Base-by-base conservation (phyloP, 495 filamentous ascomycete genomes). In the Aspergillus sclerotiicarbonarius region DNA sequence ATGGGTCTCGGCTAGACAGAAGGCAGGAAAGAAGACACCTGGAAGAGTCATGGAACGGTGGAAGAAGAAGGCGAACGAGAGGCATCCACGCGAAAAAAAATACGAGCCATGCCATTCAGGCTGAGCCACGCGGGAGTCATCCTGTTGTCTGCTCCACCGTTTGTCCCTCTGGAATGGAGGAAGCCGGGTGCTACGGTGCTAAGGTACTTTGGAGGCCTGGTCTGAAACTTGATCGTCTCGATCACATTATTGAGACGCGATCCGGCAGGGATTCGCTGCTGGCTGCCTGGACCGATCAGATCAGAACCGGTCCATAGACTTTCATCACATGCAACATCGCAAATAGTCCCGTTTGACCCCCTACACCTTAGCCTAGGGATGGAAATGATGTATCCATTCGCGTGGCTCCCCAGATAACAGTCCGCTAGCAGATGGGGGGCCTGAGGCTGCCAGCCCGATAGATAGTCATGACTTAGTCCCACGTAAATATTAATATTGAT, bases 1-100 rank as follows among this genome's bases (percentile, higher is more conserved):
- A 73, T 73, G 70, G 70, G 59, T 66, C 63, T 62, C 56, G 62
- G 54, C 62, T 62, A 63, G 62, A 54, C 56, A 60, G 52, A 67
- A 66, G 58, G 48, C 25, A 25, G 25, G 45, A 56, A 52, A 47
- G 61, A 62, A 59, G 41, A 65, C 63, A 62, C 65, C 57, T 73
- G 56, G 68, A 73, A 73, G 63, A 62, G 56, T 53, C 54, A 51
- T 67, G 62, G 68, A 70, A 61, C 37, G 25, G 25, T 25, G 25
- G 25, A 25, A 21, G 45, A 31, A 4, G 35, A 43, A 21, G 30
- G 15, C 10, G 19, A 53, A n/a, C 29, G 21, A 29, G 39, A 57
- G 53, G 35, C 25, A 25, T 25, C 25, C 37, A 41, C 37, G 37
- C 29, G 47, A 25, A 39, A 30, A 48, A 56, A 30, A 48, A 56